Evolutionary conservation across 306 rosid species (phyloP).

Genomic region (Ceratonia siliqua): DNA sequence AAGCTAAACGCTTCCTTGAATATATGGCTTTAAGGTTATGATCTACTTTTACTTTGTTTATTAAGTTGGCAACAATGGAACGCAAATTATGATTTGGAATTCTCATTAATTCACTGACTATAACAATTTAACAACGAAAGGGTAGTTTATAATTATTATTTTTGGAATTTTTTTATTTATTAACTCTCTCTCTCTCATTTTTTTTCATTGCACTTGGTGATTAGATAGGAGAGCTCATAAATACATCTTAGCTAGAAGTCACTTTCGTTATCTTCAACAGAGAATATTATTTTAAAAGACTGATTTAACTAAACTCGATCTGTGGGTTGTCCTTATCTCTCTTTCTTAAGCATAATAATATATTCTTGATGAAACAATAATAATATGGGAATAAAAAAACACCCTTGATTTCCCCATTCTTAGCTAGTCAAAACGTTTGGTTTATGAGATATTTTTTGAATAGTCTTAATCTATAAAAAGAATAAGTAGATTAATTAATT

Average conservation of each 20-base stretch:
- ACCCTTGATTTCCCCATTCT: too few relatives aligned
- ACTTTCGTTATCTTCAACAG: conserved; percentile 8
- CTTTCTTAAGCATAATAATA: too few relatives aligned
- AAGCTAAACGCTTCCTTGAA: conserved; percentile 18
- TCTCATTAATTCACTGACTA: too few relatives aligned
- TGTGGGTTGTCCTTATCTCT: too few relatives aligned
- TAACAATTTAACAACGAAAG: too few relatives aligned
- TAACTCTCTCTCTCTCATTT: not conserved
- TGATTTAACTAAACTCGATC: conserved; percentile 24
- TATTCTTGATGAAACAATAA: not conserved
- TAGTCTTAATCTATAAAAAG: too few relatives aligned
- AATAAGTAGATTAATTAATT: too few relatives aligned
- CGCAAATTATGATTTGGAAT: conserved; percentile 20
- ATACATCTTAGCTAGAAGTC: not conserved
- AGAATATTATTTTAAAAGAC: not conserved
- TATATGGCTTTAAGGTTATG: not conserved
- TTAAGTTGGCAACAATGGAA: conserved; percentile 15
- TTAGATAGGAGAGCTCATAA: not conserved
- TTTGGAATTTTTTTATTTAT: not conserved
- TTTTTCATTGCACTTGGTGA: not conserved
- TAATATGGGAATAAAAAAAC: too few relatives aligned
- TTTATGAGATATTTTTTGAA: too few relatives aligned
- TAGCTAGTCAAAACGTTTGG: too few relatives aligned
- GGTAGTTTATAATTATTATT: not conserved
- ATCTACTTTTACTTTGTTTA: not conserved